A percentile compares a stretch with the other conserved stretches of the same genome.
Conservation (phyloP, 805 yeast genomes). For the Saturnispora gosingensis region DNA sequence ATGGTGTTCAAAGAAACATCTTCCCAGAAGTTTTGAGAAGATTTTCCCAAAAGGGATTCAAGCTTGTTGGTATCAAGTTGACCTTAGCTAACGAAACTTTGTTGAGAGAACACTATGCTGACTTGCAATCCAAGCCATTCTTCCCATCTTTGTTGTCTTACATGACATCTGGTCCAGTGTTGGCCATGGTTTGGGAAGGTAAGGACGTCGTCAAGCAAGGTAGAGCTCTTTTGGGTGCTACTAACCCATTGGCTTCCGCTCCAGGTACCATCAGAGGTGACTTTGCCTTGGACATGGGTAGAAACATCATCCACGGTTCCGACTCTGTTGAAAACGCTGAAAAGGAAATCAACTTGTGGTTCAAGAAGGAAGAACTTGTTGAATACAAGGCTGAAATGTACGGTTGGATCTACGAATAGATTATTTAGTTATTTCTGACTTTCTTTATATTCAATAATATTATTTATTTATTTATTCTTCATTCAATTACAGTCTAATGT, state of each 20-base stretch:
- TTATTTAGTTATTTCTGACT: slow-evolving; percentile 1
- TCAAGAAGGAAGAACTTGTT: slow-evolving; percentile 92
- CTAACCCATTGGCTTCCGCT: slow-evolving; percentile 94
- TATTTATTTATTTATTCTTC: neutral
- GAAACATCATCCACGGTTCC: slow-evolving; percentile 99
- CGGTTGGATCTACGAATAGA: slow-evolving; percentile 92
- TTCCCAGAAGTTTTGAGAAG: slow-evolving; percentile 82
- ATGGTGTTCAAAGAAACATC: slow-evolving; percentile 99
- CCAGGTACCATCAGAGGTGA: slow-evolving; percentile 99
- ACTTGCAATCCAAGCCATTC: slow-evolving; percentile 92
- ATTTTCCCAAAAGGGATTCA: slow-evolving; percentile 96
- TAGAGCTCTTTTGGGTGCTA: slow-evolving; percentile 95
- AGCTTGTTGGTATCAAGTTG: slow-evolving; percentile 92
- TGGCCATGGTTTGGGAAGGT: slow-evolving; percentile 99
- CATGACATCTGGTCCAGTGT: slow-evolving; percentile 98
- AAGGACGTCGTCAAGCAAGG: slow-evolving; percentile 99
- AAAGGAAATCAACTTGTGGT: slow-evolving; percentile 95
- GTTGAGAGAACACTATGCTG: slow-evolving; percentile 90
- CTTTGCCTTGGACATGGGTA: slow-evolving; percentile 96
- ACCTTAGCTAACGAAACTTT: slow-evolving; percentile 77
- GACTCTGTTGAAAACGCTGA: slow-evolving; percentile 97
- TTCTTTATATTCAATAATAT: neutral
- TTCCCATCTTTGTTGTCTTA: slow-evolving; percentile 93
- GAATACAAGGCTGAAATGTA: slow-evolving; percentile 80
- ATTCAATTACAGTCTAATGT: neutral